Conservation (phyloP, 129 eudicot genomes). For the Tanacetum coccineum region DNA sequence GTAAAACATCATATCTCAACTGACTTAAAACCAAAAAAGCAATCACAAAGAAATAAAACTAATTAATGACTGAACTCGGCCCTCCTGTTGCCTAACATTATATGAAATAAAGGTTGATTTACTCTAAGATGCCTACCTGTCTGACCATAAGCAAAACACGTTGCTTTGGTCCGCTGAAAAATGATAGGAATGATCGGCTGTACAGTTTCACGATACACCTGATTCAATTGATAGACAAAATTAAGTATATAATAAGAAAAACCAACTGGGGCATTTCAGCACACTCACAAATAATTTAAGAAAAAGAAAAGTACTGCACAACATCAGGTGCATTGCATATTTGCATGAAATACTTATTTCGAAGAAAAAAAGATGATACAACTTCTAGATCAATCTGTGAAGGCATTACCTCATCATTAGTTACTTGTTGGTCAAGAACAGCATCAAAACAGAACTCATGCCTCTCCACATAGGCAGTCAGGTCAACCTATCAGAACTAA, state of each 20-base stretch:
- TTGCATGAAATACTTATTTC: not conserved
- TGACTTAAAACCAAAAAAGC: constrained; percentile 10
- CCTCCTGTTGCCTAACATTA: not conserved
- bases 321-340: constrained; percentile 12
- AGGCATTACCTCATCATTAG: constrained; percentile 83
- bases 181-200: constrained; percentile 17
- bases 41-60: not conserved
- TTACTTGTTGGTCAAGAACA: constrained; percentile 75
- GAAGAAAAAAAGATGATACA: not conserved
- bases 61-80: not conserved
- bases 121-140: constrained; percentile 74
- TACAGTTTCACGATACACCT: constrained; percentile 15
- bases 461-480: constrained; percentile 94
- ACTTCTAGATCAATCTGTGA: not conserved
- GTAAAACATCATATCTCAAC: not conserved
- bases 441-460: constrained; percentile 96
- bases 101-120: not conserved
- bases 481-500: constrained; percentile 58
- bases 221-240: constrained; percentile 2
- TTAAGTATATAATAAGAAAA: not conserved
- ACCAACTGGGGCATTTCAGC: constrained; percentile 1
- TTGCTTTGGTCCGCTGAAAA: constrained; percentile 17
- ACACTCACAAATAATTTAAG: not conserved
- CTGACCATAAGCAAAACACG: constrained; percentile 71
- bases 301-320: not conserved